Base-by-base conservation (phyloP, 805 yeast species). In the Yarrowia sp. region DNA sequence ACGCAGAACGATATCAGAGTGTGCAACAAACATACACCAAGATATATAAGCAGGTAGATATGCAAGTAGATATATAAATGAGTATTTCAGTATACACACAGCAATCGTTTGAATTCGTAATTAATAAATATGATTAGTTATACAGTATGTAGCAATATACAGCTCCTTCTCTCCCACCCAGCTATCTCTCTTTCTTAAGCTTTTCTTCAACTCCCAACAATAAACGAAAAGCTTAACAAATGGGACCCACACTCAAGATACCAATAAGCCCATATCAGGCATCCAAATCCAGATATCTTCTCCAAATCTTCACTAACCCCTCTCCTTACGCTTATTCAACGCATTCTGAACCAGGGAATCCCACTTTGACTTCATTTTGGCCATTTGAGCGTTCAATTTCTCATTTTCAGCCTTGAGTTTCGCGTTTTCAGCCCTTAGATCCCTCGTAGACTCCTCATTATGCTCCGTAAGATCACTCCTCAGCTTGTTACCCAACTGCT, bases 271-370 rank as follows among this genome's bases (percentile, higher is more conserved):
- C 28, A 3, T 22, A n/a, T n/a, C n/a, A n/a, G n/a, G n/a, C 28
- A 22, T 3, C 28, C 28, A n/a, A n/a, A n/a, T 22, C 28, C 28
- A 22, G 3, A 3, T 3, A 22, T 3, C 28, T 5, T 41, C 15
- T n/a, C 44, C 44, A 8, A 2, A 41, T 13, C 42, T 17, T 3
- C 17, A 7, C 28, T 9, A 50, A 2, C 33, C 35, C 38, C 47
- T 55, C 47, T 55, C 61, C 38, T 55, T 55, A 2, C 47, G 15
- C 31, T 55, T 55, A 8, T 76, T 84, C 65, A 85, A 78, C 1
- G 90, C 90, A 68, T 85, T 83, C 70, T 86, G 87, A 18, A 86
- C 87, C 33, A 87, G 74, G 22, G 81, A 83, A 69, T 86, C 85
- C 91, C 91, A 87, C 41, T 89, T 74, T 66, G 83, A 83, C 67